Evolutionary conservation across 2,329 filamentous ascomycete species (phyloP).

Genomic region (Beauveria varroae): DNA sequence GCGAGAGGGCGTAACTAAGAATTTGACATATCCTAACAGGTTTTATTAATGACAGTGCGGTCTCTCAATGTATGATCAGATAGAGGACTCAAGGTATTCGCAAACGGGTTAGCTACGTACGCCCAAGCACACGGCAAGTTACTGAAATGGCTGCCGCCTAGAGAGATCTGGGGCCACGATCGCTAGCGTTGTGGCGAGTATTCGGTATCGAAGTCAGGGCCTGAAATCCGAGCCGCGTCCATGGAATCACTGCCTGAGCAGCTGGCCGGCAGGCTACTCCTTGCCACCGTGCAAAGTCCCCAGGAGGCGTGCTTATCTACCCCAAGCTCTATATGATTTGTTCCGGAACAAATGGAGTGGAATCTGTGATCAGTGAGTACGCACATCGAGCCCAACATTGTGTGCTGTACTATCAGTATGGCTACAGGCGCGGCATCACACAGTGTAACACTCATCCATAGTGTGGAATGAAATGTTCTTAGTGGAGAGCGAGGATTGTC

Average conservation of each 20-base stretch:
- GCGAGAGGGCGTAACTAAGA: not conserved
- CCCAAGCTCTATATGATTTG: not conserved
- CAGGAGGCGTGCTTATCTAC: not conserved
- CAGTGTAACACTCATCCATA: not conserved
- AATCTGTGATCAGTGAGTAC: not conserved
- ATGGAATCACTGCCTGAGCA: not conserved
- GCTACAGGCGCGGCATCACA: not conserved
- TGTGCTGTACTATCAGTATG: not conserved
- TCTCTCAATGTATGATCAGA: not conserved
- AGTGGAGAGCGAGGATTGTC: no score
- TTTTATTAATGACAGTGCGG: not conserved
- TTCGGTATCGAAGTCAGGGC: not conserved
- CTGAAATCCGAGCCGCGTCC: not conserved
- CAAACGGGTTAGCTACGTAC: not conserved
- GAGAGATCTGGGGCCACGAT: not conserved
- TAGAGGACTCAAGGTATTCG: not conserved
- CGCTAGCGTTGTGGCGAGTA: constrained; percentile 3
- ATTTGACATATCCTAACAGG: not conserved
- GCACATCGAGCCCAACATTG: not conserved
- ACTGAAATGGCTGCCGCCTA: not conserved
- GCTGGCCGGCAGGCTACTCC: not conserved
- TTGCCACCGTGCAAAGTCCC: not conserved
- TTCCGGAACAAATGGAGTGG: not conserved
- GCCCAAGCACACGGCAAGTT: not conserved
- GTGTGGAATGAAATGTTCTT: no score